A percentile compares a stretch with the other conserved stretches of the same genome.
Conservation (phyloP, 352 stramenopile genomes). For the Globisporangium ultimum region DNA sequence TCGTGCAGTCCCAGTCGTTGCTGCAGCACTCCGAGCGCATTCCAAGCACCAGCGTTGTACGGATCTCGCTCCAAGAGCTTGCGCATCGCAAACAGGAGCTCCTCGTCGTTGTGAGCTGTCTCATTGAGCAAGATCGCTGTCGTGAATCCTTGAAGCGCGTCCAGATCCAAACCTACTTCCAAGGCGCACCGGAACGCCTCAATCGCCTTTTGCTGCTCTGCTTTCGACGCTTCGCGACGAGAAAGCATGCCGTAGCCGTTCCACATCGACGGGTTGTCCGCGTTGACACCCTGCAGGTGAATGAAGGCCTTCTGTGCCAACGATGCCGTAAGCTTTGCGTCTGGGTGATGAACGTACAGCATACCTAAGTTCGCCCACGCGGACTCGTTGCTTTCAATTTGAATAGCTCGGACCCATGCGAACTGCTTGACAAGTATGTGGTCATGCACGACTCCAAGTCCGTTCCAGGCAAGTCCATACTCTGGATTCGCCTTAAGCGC, state of each 20-base stretch:
- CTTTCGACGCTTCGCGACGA: conserved; percentile 29
- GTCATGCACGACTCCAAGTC: conserved; percentile 57
- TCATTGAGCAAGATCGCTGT: conserved; percentile 25
- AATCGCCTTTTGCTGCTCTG: conserved; percentile 46
- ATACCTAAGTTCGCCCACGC: conserved; percentile 86
- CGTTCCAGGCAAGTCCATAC: conserved; percentile 74
- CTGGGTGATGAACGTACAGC: conserved; percentile 61
- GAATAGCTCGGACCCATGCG: conserved; percentile 65
- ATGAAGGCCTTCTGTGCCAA: conserved; percentile 76
- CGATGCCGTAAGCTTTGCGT: conserved; percentile 23
- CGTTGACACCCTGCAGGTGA: conserved; percentile 79
- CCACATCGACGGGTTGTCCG: conserved; percentile 84
- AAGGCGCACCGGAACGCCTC: conserved; percentile 80
- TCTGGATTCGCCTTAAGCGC: conserved; percentile 42
- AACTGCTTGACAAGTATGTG: conserved; percentile 78
- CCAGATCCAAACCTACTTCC: conserved; percentile 65
- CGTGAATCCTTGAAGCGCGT: conserved; percentile 66
- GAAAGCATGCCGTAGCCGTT: conserved; percentile 82
- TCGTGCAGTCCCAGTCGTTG: conserved; percentile 48
- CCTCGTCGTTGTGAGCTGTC: conserved; percentile 24
- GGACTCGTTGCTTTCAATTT: conserved; percentile 41
- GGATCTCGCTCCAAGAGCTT: conserved; percentile 82
- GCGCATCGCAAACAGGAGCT: conserved; percentile 66
- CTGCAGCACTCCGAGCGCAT: conserved; percentile 58
- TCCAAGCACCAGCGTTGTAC: conserved; percentile 52